A percentile compares a stretch with the other conserved stretches of the same genome.
These are phyloP conservation scores for Tricholoma sp. DNA, from an alignment of 768 basidiomycete species.

Conservation along the genomic window DNA sequence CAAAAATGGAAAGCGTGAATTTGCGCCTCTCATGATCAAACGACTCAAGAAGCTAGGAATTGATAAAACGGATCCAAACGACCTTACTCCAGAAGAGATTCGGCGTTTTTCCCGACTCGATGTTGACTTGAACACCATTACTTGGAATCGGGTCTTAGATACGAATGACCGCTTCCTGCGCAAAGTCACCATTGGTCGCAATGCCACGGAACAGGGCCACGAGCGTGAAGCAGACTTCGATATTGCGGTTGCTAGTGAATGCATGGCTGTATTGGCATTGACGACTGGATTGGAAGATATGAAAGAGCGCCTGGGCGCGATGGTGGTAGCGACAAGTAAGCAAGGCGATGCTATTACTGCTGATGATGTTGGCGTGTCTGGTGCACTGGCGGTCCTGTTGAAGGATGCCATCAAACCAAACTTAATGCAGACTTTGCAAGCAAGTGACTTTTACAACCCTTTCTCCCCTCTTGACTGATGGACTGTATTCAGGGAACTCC, in stretches of 20 bases:
- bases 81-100: constrained; percentile 90
- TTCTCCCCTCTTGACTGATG: not conserved
- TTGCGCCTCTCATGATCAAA: constrained; percentile 94
- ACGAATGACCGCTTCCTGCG: constrained; percentile 97
- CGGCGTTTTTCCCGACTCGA: constrained; percentile 88
- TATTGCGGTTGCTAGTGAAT: constrained; percentile 95
- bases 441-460: constrained; percentile 15
- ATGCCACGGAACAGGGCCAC: constrained; percentile 83
- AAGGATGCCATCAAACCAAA: constrained; percentile 99
- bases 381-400: constrained; percentile 94
- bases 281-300: constrained; percentile 87
- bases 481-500: constrained; percentile 68
- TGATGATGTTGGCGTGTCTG: constrained; percentile 93
- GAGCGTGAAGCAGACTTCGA: constrained; percentile 91
- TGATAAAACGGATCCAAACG: constrained; percentile 87
- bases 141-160: constrained; percentile 97
- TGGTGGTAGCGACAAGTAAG: constrained; percentile 96
- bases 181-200: constrained; percentile 89
- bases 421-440: constrained; percentile 95
- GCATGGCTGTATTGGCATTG: constrained; percentile 96
- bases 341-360: constrained; percentile 90
- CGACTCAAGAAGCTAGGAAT: constrained; percentile 94
- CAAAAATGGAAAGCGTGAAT: constrained; percentile 92
- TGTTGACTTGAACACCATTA: constrained; percentile 85
- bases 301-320: constrained; percentile 86